Evolutionary conservation across 2,329 filamentous ascomycete species (phyloP), one percentile per base, ranked within the genome.

Genomic region (Immersiporthe knoxdaviesiana): DNA sequence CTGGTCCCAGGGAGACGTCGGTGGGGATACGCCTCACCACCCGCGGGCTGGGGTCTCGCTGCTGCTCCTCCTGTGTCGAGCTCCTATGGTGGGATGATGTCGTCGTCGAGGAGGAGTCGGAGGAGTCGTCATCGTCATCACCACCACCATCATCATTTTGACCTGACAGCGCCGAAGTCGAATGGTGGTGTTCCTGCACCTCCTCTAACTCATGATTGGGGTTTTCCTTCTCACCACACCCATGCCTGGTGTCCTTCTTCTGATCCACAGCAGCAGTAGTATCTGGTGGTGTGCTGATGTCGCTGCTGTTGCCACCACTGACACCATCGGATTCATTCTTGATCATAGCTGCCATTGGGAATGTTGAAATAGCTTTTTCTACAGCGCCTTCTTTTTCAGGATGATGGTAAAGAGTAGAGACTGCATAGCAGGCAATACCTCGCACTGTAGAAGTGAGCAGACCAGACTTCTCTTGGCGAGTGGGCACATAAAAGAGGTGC

Each of bases 1-100:
- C 76, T 2, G 74, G 72, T 11, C 75, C 76, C 12, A 74, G 63
- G 37, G 76, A 76, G 35, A 72, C 69, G 66, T 73, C 73, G 14
- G 73, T 74, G 59, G 72, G 65, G 32, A 71, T 50, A 14, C 69
- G 68, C n/a, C 71, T 39, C 59, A 71, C 32, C 39, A 71, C 47
- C 39, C 7, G 41, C 41, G 61, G 39, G 41, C 59, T 21, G 56
- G 60, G 14, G 24, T 60, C 60, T 50, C 63, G 27, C 32, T 63
- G 27, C 32, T 63, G 27, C 32, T 63, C 59, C 59, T 44, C 63
- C 37, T 66, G 44, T 39, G 54, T 54, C 37, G 52, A 58, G 37
- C 12, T 41, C 27, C 63, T 66, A 58, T 63, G 66, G 32, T 54
- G 63, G 30, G 63, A 18, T 24, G 56, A 65, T 27, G 56, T 50